These are phyloP conservation scores for Handroanthus guayacan DNA, from an alignment of 257 asterid species.

Conservation along the genomic window DNA sequence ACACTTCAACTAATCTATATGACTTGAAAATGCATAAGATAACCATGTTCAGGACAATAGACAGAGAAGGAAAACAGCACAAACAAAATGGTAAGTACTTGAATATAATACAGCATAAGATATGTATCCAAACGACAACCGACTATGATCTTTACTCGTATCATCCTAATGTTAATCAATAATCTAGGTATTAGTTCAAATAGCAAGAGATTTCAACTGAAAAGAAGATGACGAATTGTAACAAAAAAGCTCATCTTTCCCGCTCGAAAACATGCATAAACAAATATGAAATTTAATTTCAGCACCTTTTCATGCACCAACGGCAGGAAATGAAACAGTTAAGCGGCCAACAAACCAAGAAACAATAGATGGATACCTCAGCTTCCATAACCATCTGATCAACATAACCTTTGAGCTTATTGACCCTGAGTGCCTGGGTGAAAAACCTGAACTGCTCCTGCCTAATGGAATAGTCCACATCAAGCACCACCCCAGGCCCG, in stretches of 20 bases:
- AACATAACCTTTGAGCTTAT: constrained; percentile 82
- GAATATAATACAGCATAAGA: not conserved
- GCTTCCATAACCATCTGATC: constrained; percentile 91
- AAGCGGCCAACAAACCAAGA: constrained; percentile 9
- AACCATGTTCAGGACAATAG: not conserved
- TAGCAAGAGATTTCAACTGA: constrained; percentile 4
- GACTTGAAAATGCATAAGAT: not conserved
- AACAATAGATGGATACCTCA: constrained; percentile 56
- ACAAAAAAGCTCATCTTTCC: not conserved
- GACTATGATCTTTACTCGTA: not conserved
- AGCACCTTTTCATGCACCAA: not conserved
- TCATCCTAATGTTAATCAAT: not conserved
- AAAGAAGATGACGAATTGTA: not conserved
- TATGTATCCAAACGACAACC: not conserved
- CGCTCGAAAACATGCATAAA: too few species aligned
- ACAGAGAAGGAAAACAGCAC: not conserved
- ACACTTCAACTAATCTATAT: not conserved
- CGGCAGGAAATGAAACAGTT: not conserved
- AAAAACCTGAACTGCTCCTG: constrained; percentile 98
- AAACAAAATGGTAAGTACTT: not conserved
- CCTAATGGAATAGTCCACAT: constrained; percentile 83
- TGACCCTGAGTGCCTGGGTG: constrained; percentile 88
- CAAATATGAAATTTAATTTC: too few species aligned
- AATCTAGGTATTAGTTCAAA: not conserved
- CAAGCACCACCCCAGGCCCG: constrained; percentile 97